These are phyloP conservation scores for Balakata baccata DNA, from an alignment of 345 rosid genomes.

Conservation along the genomic window DNA sequence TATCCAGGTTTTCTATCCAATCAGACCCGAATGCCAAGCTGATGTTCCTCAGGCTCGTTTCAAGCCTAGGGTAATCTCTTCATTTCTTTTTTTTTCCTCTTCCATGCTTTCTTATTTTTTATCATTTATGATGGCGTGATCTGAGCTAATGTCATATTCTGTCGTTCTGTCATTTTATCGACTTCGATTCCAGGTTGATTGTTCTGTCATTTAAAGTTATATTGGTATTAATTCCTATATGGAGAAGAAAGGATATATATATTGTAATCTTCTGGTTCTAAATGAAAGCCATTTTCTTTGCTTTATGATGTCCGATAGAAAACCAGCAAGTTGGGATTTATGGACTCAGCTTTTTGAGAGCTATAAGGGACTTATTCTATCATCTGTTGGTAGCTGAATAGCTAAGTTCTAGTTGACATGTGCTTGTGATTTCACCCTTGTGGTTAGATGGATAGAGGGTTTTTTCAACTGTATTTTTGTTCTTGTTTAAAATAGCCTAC, in stretches of 20 bases:
- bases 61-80: slow-evolving; percentile 51
- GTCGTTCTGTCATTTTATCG: neutral
- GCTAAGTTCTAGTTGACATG: neutral
- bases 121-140: neutral
- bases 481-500: neutral
- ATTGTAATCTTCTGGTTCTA: neutral
- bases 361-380: neutral
- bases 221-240: neutral
- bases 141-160: neutral
- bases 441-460: neutral
- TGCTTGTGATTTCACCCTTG: neutral
- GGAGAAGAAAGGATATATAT: neutral
- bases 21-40: slow-evolving; percentile 61
- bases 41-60: slow-evolving; percentile 73
- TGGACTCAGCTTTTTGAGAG: neutral
- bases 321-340: neutral
- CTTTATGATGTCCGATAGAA: neutral
- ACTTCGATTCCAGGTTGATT: neutral
- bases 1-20: slow-evolving; percentile 67
- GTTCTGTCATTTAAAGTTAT: neutral
- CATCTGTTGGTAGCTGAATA: neutral
- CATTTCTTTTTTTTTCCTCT: neutral
- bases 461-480: neutral
- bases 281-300: neutral
- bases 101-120: neutral